Evolutionary conservation across 2,329 filamentous ascomycete species (phyloP).

Genomic region (Fusarium nelsonii): DNA sequence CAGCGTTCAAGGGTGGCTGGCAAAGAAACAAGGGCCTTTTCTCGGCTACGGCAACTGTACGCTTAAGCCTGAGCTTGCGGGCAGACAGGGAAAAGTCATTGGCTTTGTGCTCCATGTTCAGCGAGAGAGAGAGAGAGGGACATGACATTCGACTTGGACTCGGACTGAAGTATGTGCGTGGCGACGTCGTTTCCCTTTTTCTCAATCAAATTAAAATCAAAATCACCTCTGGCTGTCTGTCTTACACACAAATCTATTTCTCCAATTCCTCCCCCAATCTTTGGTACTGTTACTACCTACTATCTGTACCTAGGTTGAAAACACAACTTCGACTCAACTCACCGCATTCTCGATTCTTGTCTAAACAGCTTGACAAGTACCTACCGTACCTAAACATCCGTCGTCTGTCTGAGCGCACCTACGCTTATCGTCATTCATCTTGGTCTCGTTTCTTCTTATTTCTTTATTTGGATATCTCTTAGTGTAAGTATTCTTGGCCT

Average conservation of each 20-base stretch:
- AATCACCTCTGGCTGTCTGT: background rate
- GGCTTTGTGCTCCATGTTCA: slow-evolving; percentile 11
- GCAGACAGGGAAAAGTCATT: slow-evolving; percentile 17
- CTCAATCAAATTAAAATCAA: background rate
- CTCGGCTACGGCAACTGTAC: slow-evolving; percentile 15
- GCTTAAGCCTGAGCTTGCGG: slow-evolving; percentile 37
- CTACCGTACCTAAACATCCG: background rate
- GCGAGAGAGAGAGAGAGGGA: background rate
- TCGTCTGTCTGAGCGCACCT: slow-evolving; percentile 20
- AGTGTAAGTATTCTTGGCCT: slow-evolving; percentile 9
- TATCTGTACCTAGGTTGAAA: background rate
- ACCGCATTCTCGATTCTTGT: slow-evolving; percentile 38
- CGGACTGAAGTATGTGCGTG: slow-evolving; percentile 23
- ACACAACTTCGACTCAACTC: slow-evolving; percentile 16
- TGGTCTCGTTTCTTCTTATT: slow-evolving; percentile 1
- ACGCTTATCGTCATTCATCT: slow-evolving; percentile 12
- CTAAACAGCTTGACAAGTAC: slow-evolving; percentile 25
- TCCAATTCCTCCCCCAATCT: background rate
- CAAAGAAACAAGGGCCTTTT: slow-evolving; percentile 23
- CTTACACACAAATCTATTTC: slow-evolving; percentile 20
- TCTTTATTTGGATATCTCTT: slow-evolving; percentile 4
- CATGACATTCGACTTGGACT: slow-evolving; percentile 8
- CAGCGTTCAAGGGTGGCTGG: slow-evolving; percentile 36
- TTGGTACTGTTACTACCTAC: background rate
- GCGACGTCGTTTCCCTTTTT: slow-evolving; percentile 16